A percentile compares a stretch with the other conserved stretches of the same genome.
phyloP scores from a whole-genome alignment of 768 basidiomycete species.

The Phaffia tasmanica region DNA sequence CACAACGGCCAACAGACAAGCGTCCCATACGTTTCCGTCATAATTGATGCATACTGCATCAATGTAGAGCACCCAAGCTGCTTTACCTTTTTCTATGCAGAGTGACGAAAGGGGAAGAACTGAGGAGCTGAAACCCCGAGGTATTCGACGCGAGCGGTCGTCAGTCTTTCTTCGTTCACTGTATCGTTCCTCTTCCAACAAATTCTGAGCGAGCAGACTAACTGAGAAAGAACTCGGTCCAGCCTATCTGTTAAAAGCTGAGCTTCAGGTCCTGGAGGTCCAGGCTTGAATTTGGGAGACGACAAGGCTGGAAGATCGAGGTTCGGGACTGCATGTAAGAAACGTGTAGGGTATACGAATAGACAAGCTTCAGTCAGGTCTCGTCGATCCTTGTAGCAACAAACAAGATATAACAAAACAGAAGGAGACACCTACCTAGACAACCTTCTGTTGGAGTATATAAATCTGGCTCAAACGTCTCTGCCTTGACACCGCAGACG shows the following conservation, averaged over 20 bases:
- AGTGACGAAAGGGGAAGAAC: slow-evolving; percentile 56
- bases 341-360: too few relatives aligned
- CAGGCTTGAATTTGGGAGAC: slow-evolving; percentile 86
- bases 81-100: slow-evolving; percentile 66
- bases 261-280: slow-evolving; percentile 87
- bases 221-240: slow-evolving; percentile 66
- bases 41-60: slow-evolving; percentile 95
- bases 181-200: too few relatives aligned
- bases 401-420: background rate
- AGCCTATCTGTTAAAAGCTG: slow-evolving; percentile 78
- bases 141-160: background rate
- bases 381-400: background rate
- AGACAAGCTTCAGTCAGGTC: too few relatives aligned
- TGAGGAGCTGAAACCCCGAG: slow-evolving; percentile 46
- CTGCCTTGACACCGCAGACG: slow-evolving; percentile 91
- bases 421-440: slow-evolving; percentile 50
- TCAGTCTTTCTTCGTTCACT: too few relatives aligned
- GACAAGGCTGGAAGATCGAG: slow-evolving; percentile 87
- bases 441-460: slow-evolving; percentile 65
- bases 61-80: slow-evolving; percentile 88
- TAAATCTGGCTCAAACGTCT: slow-evolving; percentile 81
- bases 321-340: slow-evolving; percentile 65
- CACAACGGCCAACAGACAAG: slow-evolving; percentile 73
- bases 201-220: slow-evolving; percentile 33
- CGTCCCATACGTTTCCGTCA: slow-evolving; percentile 91